phyloP scores from a whole-genome alignment of 805 yeast genomes.

The Zygoascus ofunaensis region DNA sequence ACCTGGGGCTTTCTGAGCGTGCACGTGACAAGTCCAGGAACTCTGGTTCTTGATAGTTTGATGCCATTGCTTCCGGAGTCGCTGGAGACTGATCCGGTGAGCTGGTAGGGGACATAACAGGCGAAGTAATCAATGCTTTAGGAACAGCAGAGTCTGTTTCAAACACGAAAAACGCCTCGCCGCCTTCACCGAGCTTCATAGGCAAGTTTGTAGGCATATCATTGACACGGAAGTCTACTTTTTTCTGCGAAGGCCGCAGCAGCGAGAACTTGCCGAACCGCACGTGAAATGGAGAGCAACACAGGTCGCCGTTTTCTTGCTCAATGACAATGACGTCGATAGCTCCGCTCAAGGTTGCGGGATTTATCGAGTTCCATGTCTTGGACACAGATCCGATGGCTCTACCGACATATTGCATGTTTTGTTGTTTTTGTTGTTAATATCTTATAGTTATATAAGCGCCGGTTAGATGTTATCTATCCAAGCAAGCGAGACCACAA shows the following conservation, averaged over 20 bases:
- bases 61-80: slow-evolving; percentile 12
- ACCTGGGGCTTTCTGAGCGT: background rate
- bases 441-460: too few relatives aligned
- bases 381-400: slow-evolving; percentile 92
- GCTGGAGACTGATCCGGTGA: slow-evolving; percentile 28
- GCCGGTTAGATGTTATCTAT: too few relatives aligned
- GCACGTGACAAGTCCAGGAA: slow-evolving; percentile 34
- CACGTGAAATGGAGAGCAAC: slow-evolving; percentile 94
- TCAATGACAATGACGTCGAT: slow-evolving; percentile 94
- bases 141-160: slow-evolving; percentile 72
- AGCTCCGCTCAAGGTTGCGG: slow-evolving; percentile 93
- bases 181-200: slow-evolving; percentile 95
- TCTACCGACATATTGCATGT: slow-evolving; percentile 93
- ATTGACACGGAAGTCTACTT: slow-evolving; percentile 81
- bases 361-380: slow-evolving; percentile 95
- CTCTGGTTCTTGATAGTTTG: slow-evolving; percentile 38
- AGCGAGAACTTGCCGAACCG: slow-evolving; percentile 92
- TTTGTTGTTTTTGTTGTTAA: background rate
- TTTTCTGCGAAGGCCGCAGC: slow-evolving; percentile 89
- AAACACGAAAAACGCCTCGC: slow-evolving; percentile 95
- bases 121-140: slow-evolving; percentile 71
- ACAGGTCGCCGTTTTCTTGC: slow-evolving; percentile 67
- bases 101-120: slow-evolving; percentile 63
- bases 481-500: too few relatives aligned
- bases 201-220: slow-evolving; percentile 74